A percentile compares a stretch with the other conserved stretches of the same genome.
Conservation (phyloP, 352 stramenopile genomes). For the Pythium graminicola region DNA sequence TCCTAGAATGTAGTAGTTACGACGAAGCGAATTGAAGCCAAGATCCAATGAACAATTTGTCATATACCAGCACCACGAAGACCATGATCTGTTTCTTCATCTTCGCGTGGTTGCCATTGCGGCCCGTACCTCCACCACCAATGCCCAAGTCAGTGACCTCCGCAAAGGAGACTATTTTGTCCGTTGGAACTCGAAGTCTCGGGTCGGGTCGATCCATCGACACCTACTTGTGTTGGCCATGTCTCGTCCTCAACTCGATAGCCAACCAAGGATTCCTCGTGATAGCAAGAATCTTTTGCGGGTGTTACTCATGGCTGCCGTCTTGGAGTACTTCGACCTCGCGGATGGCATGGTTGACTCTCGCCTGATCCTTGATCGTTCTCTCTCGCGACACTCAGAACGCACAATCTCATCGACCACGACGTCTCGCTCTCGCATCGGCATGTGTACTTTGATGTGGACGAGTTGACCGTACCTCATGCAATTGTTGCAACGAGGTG, state of each 20-base stretch:
- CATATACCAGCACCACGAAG: no score
- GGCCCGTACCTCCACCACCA: no score
- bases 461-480: conserved; percentile 26
- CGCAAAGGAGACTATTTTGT: no score
- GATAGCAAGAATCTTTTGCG: conserved; percentile 36
- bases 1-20: no score
- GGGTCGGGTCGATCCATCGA: conserved; percentile 9
- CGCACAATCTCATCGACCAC: conserved; percentile 30
- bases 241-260: conserved; percentile 43
- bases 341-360: conserved; percentile 21
- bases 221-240: conserved; percentile 35
- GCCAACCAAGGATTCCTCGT: conserved; percentile 53
- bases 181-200: no score
- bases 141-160: no score
- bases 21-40: no score
- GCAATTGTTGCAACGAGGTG: no score
- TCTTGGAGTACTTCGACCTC: conserved; percentile 35
- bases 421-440: conserved; percentile 29
- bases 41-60: no score
- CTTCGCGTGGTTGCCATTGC: no score
- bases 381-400: conserved; percentile 39
- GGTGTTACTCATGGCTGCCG: conserved; percentile 20
- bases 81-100: no score
- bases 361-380: conserved; percentile 32
- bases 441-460: conserved; percentile 27